These are phyloP conservation scores for Fraxinus floribunda DNA, from an alignment of 305 asterid genomes.

Conservation along the genomic window DNA sequence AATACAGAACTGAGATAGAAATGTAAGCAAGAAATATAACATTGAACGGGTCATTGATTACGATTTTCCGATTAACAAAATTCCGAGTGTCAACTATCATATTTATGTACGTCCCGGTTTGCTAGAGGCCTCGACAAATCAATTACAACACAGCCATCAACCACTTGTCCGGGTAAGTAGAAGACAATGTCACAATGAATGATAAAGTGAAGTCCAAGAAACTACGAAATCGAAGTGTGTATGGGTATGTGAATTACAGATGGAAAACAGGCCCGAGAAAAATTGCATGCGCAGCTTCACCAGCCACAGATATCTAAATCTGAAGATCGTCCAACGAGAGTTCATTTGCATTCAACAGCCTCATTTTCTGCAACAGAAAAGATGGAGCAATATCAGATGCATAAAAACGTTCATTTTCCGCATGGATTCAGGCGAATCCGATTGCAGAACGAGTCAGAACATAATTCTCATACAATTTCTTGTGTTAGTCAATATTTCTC, in stretches of 20 bases:
- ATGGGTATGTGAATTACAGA: slow-evolving; percentile 20
- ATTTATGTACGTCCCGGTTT: slow-evolving; percentile 23
- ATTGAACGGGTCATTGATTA: not conserved
- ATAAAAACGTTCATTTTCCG: not conserved
- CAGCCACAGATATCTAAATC: slow-evolving; percentile 31
- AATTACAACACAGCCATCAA: slow-evolving; percentile 34
- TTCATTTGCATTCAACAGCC: slow-evolving; percentile 47
- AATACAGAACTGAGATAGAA: not conserved
- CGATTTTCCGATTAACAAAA: not conserved
- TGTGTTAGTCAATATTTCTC: not conserved
- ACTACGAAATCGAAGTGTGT: not conserved
- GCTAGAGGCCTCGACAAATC: slow-evolving; percentile 19
- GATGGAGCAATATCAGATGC: not conserved
- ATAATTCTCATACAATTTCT: not conserved
- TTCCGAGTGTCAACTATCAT: slow-evolving; percentile 4
- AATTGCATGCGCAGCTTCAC: slow-evolving; percentile 25
- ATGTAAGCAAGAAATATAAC: not conserved
- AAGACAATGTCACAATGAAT: slow-evolving; percentile 7
- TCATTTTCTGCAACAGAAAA: slow-evolving; percentile 43
- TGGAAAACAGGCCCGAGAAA: slow-evolving; percentile 12
- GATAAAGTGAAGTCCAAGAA: slow-evolving; percentile 13
- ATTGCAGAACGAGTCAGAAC: not conserved
- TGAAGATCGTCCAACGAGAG: slow-evolving; percentile 62
- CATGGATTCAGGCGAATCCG: not conserved
- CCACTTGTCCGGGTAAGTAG: slow-evolving; percentile 14